phyloP scores from a whole-genome alignment of 2,329 filamentous ascomycete genomes.

The Thielaviopsis ethacetica region DNA sequence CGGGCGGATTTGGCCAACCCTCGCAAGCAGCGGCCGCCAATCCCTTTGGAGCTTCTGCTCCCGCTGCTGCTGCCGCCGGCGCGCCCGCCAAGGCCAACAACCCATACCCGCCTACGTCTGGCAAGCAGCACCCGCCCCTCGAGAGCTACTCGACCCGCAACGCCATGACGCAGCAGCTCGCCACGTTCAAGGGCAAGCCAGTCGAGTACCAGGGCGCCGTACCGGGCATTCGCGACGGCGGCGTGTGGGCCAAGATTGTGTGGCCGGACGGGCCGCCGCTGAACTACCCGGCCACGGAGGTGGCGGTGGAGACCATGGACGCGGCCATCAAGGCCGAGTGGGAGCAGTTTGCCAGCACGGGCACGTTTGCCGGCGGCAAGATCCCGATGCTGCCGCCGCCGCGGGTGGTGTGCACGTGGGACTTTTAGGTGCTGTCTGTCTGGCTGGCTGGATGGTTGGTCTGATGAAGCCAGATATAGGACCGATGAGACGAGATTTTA shows the following conservation, averaged over 20 bases:
- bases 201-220: slow-evolving; percentile 42
- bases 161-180: slow-evolving; percentile 28
- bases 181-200: slow-evolving; percentile 45
- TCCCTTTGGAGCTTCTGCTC: background rate
- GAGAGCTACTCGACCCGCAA: slow-evolving; percentile 27
- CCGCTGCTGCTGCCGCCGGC: slow-evolving; percentile 11
- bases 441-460: no score
- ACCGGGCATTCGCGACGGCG: slow-evolving; percentile 30
- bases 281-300: slow-evolving; percentile 47
- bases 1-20: slow-evolving; percentile 8
- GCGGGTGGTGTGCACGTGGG: slow-evolving; percentile 57
- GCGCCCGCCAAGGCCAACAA: slow-evolving; percentile 14
- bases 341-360: slow-evolving; percentile 44
- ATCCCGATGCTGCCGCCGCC: slow-evolving; percentile 68
- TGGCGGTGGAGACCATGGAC: slow-evolving; percentile 38
- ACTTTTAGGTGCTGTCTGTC: slow-evolving; percentile 51
- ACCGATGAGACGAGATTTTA: no score
- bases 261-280: slow-evolving; percentile 54
- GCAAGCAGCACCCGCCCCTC: slow-evolving; percentile 27
- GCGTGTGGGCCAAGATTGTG: slow-evolving; percentile 49
- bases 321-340: slow-evolving; percentile 47
- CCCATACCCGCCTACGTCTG: slow-evolving; percentile 29
- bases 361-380: slow-evolving; percentile 49
- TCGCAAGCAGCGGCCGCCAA: background rate
- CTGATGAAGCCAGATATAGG: no score